Conservation (phyloP, 306 rosid genomes). For the Arachis stenosperma region DNA sequence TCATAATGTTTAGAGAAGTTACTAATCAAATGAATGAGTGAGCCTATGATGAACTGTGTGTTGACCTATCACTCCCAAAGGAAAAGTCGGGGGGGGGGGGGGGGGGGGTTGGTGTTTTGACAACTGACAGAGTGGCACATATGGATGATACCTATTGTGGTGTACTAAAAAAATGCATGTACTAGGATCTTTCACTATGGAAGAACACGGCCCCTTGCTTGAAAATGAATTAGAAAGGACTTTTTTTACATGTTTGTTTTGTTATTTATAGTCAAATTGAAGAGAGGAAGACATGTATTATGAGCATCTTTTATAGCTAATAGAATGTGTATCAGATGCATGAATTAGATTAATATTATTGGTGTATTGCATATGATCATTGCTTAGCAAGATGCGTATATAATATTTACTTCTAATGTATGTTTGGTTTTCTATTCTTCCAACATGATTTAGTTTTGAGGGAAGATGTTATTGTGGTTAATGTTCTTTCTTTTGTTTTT, state of each 20-base stretch:
- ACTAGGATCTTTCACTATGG: not conserved
- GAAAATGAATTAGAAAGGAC: not conserved
- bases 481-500: not conserved
- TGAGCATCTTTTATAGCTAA: not conserved
- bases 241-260: not conserved
- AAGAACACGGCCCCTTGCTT: not conserved
- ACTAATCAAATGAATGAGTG: too few relatives aligned
- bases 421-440: not conserved
- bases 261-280: not conserved
- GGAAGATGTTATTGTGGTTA: slow-evolving; percentile 21
- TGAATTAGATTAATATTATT: slow-evolving; percentile 4
- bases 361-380: not conserved
- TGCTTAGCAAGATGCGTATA: not conserved
- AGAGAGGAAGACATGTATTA: not conserved
- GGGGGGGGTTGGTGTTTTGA: not conserved
- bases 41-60: not conserved
- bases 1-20: too few relatives aligned
- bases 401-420: not conserved
- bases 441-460: not conserved
- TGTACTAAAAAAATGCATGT: not conserved
- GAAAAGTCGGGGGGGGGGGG: not conserved
- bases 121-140: not conserved
- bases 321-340: slow-evolving; percentile 1
- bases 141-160: not conserved
- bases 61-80: slow-evolving; percentile 1